These are phyloP conservation scores for Rosa rugosa DNA, from an alignment of 306 rosid species.

Conservation along the genomic window DNA sequence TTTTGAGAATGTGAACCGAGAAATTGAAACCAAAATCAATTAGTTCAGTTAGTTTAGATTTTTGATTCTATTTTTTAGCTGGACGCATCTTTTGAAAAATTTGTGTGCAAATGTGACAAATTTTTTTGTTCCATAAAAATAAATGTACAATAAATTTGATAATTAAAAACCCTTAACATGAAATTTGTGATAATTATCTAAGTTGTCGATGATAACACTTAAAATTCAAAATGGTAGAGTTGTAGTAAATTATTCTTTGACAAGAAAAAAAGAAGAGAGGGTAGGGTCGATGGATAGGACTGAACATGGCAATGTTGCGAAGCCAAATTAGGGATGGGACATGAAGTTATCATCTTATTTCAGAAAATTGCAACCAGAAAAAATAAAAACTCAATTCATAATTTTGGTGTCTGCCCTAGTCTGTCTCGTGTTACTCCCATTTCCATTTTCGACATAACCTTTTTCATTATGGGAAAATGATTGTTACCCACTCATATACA, in stretches of 20 bases:
- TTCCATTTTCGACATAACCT: slow-evolving; percentile 22
- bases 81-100: neutral
- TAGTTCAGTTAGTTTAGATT: too few species aligned
- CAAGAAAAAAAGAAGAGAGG: neutral
- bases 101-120: too few species aligned
- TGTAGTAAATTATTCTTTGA: neutral
- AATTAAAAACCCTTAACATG: neutral
- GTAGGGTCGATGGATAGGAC: slow-evolving; percentile 8
- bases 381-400: slow-evolving; percentile 19
- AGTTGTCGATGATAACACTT: neutral
- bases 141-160: too few species aligned
- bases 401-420: slow-evolving; percentile 21
- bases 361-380: slow-evolving; percentile 2
- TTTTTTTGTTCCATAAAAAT: too few species aligned
- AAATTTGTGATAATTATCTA: neutral
- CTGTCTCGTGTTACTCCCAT: slow-evolving; percentile 33
- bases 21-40: too few species aligned
- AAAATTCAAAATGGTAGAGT: neutral
- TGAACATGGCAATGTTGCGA: slow-evolving; percentile 26
- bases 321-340: slow-evolving; percentile 35
- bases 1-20: too few species aligned
- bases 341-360: slow-evolving; percentile 15
- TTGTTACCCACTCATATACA: neutral
- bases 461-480: slow-evolving; percentile 8
- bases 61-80: too few species aligned